Evolutionary conservation across 2,329 filamentous ascomycete species (phyloP).

Genomic region (Penicillium nordicum): DNA sequence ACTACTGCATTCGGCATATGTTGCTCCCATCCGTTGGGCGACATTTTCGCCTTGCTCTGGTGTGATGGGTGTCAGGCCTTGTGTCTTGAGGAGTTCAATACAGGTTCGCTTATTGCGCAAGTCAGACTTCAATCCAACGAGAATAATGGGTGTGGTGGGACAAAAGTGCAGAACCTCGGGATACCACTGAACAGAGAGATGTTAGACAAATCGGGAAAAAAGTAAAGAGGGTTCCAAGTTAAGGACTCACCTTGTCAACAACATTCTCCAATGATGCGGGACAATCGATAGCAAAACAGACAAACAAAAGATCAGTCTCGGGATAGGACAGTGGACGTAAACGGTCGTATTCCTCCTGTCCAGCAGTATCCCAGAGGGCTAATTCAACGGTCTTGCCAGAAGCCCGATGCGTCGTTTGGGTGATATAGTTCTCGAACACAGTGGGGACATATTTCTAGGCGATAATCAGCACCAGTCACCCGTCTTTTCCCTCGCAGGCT

Average conservation of each 20-base stretch:
- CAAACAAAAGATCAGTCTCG: constrained; percentile 95
- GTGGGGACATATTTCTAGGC: constrained; percentile 97
- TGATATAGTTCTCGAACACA: constrained; percentile 99
- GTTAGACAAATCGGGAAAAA: constrained; percentile 7
- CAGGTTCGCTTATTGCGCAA: constrained; percentile 92
- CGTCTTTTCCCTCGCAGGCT: not conserved
- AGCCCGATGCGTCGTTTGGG: constrained; percentile 81
- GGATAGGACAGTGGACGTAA: constrained; percentile 94
- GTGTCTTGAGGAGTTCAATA: constrained; percentile 97
- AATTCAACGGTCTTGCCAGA: constrained; percentile 94
- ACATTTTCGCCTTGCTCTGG: constrained; percentile 84
- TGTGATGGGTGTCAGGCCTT: constrained; percentile 92
- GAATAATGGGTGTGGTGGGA: constrained; percentile 91
- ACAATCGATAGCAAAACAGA: constrained; percentile 98
- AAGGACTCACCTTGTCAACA: constrained; percentile 79
- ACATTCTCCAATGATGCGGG: constrained; percentile 98
- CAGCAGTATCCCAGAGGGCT: constrained; percentile 96
- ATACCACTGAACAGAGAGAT: constrained; percentile 72
- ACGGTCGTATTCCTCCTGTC: constrained; percentile 97
- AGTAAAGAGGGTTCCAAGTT: not conserved
- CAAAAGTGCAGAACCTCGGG: constrained; percentile 99
- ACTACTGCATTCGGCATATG: constrained; percentile 97
- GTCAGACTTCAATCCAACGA: constrained; percentile 95
- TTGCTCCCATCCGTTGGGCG: constrained; percentile 87
- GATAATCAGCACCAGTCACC: not conserved